Base-by-base conservation (phyloP, 2,329 filamentous ascomycete genomes). In the Davidsoniella virescens region DNA sequence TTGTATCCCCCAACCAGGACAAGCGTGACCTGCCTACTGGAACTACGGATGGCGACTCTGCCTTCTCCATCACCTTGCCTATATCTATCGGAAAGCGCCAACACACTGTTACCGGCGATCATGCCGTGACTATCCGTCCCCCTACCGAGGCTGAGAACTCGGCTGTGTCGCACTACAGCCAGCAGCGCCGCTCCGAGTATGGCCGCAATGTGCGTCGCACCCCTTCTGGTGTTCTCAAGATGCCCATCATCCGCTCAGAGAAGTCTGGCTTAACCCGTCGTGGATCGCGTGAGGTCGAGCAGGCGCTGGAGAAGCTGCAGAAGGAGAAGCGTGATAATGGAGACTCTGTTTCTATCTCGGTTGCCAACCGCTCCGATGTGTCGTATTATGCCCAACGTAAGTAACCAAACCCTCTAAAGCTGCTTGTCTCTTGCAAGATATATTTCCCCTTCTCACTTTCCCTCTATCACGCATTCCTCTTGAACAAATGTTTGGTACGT, bases 371-470 rank as follows among this genome's bases (percentile, higher is more conserved):
- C 16, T 68, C 69, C 3, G 71, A 75, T 56, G 65, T 75, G 23
- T 71, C 71, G 42, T 75, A 75, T 59, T 75, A 74, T 56, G 70
- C 68, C 4, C 62, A 67, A 55, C 61, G 70, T 72, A 60, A 54
- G 60, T 59, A 33, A 48, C 20, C 23, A 16, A 33, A 33, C 29
- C 7, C 29, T 33, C 29, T 33, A 9, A 9, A 33, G 8, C 41
- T 10, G 25, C 41, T 12, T 20, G 41, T 43, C 41, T 43, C 18
- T 43, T 17, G 16, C 18, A 33, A 18, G n/a, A 29, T 23, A 4
- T 40, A 3, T 36, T 38, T 26, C 29, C 18, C 14, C 25, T 43
- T 17, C 41, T 36, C 14, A 43, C 18, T 33, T 9, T 49, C 54
- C 29, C 43, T 50, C 17, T 23, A n/a, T 16, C 33, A 4, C 16